Conservation (phyloP, 1,284 basidiomycete genomes). For the Boletus mariae region DNA sequence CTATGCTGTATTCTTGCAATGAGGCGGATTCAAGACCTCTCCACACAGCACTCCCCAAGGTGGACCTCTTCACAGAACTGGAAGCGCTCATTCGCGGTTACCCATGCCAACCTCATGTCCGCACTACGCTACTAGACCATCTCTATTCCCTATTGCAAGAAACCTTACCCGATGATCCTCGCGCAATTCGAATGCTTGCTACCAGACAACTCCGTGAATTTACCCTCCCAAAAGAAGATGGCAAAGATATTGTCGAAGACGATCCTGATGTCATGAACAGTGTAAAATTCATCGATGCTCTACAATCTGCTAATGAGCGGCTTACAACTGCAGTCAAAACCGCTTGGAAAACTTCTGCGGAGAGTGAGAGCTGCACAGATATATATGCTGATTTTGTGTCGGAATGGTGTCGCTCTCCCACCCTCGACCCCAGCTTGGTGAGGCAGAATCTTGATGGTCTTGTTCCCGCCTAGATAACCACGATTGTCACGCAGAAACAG, state of each 20-base stretch:
- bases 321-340: conserved; percentile 36
- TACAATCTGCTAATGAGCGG: conserved; percentile 57
- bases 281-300: conserved; percentile 51
- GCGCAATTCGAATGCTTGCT: conserved; percentile 52
- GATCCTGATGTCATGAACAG: conserved; percentile 26
- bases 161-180: conserved; percentile 46
- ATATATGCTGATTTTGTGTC: conserved; percentile 57
- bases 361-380: neutral
- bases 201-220: conserved; percentile 38
- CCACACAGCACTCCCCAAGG: conserved; percentile 50
- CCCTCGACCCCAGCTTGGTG: conserved; percentile 54
- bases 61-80: conserved; percentile 57
- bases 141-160: conserved; percentile 48
- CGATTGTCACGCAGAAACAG: conserved; percentile 34
- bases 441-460: conserved; percentile 23
- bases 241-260: conserved; percentile 4
- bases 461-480: conserved; percentile 1
- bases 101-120: conserved; percentile 49
- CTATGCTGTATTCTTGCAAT: neutral
- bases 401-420: conserved; percentile 47
- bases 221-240: conserved; percentile 8
- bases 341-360: conserved; percentile 6
- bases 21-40: conserved; percentile 4
- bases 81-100: conserved; percentile 51
- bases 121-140: conserved; percentile 49